Evolutionary conservation across 106 monocot species (phyloP).

Genomic region (Alisma plantagoaquatica): DNA sequence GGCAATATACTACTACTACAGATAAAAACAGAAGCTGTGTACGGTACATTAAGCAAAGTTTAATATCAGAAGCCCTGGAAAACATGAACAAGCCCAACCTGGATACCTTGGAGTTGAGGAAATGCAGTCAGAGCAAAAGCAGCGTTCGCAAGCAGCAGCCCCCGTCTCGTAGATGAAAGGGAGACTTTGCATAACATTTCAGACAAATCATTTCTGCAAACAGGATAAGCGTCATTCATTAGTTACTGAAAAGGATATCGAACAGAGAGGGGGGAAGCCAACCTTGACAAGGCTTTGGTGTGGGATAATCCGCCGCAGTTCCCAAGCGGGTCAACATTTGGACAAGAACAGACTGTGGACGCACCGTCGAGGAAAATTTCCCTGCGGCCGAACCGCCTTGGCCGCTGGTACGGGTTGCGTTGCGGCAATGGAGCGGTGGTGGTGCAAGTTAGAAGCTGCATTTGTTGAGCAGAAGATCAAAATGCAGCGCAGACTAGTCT

Average conservation of each 20-base stretch:
- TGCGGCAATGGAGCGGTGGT: too few relatives aligned
- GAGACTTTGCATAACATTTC: slow-evolving; percentile 16
- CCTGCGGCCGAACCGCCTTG: slow-evolving; percentile 28
- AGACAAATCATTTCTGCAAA: too few relatives aligned
- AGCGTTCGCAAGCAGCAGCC: slow-evolving; percentile 40
- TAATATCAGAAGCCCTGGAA: not conserved
- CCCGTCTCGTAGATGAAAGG: slow-evolving; percentile 28
- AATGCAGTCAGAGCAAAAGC: slow-evolving; percentile 25
- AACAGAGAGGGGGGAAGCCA: not conserved
- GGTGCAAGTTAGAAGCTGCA: too few relatives aligned
- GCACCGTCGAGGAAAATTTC: slow-evolving; percentile 25
- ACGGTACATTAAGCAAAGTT: not conserved
- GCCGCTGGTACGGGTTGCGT: too few relatives aligned
- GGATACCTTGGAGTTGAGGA: slow-evolving; percentile 84
- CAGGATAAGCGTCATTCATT: too few relatives aligned
- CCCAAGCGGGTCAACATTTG: too few relatives aligned
- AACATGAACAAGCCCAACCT: slow-evolving; percentile 46
- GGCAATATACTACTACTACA: too few relatives aligned
- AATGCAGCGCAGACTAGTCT: too few relatives aligned
- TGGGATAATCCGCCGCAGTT: not conserved
- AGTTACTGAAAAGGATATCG: not conserved
- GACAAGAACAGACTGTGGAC: slow-evolving; percentile 21
- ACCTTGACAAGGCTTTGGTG: not conserved
- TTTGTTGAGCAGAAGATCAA: too few relatives aligned
- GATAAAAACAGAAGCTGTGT: not conserved